These are phyloP conservation scores for Leptosphaerulina australis DNA, from an alignment of 2,329 filamentous ascomycete genomes.

Conservation along the genomic window DNA sequence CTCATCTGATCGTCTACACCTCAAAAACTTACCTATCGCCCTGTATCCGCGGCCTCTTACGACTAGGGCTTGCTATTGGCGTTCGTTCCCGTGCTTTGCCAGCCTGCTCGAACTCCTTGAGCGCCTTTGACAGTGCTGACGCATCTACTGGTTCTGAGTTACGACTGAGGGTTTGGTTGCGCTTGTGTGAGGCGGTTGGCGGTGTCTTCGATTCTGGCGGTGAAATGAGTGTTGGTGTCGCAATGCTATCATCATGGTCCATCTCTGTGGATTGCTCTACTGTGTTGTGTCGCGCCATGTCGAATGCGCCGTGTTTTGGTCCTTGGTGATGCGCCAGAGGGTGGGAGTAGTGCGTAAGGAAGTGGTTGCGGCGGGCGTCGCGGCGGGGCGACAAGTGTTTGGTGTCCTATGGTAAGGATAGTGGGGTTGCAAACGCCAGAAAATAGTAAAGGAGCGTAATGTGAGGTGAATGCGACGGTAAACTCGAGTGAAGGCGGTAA, in stretches of 20 bases:
- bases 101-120: conserved; percentile 66
- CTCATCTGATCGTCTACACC: not conserved
- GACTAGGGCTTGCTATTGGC: conserved; percentile 68
- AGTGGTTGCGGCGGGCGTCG: conserved; percentile 2
- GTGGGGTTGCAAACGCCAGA: conserved; percentile 6
- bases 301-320: conserved; percentile 18
- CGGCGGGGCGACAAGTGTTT: not conserved
- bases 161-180: conserved; percentile 46
- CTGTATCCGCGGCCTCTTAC: conserved; percentile 71
- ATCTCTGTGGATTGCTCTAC: conserved; percentile 24
- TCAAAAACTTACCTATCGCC: conserved; percentile 53
- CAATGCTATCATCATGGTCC: conserved; percentile 38
- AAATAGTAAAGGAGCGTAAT: conserved; percentile 7
- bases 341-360: conserved; percentile 2
- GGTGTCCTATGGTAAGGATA: conserved; percentile 2
- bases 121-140: conserved; percentile 63
- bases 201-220: conserved; percentile 67
- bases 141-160: conserved; percentile 64
- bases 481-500: conserved; percentile 20
- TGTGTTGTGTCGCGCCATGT: conserved; percentile 28
- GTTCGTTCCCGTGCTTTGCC: conserved; percentile 66
- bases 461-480: conserved; percentile 24
- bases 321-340: conserved; percentile 5
- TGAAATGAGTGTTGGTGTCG: conserved; percentile 57
- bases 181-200: conserved; percentile 61